These are phyloP conservation scores for Aegilops umbellulata DNA, from an alignment of 176 grass and related monocot species.

Conservation along the genomic window DNA sequence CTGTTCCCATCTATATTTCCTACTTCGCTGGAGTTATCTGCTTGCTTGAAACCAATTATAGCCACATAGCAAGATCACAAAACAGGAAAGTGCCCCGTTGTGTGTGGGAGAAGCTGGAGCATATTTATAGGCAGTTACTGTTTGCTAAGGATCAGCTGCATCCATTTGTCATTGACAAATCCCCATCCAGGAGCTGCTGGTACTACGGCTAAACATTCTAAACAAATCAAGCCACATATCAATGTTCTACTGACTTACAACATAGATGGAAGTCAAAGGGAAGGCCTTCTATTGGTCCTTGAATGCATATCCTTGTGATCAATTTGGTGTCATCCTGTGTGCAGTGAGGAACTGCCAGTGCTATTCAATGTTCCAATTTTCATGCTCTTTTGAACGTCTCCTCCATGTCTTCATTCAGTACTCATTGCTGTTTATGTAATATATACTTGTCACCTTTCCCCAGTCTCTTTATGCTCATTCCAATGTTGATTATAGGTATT, in stretches of 20 bases:
- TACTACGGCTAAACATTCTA: neutral
- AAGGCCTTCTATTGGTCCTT: neutral
- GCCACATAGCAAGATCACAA: neutral
- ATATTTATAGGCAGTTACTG: neutral
- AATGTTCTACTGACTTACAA: neutral
- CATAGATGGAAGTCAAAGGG: slow-evolving; percentile 1
- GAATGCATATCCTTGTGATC: neutral
- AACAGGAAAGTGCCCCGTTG: neutral
- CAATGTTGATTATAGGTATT: slow-evolving; percentile 62
- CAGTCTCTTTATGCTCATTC: slow-evolving; percentile 2
- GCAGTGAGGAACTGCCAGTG: slow-evolving; percentile 8
- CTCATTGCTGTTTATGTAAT: neutral
- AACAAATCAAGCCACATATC: neutral
- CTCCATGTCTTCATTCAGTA: neutral
- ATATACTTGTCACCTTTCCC: neutral
- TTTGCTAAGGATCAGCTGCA: neutral
- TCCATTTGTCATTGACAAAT: neutral
- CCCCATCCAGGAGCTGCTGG: neutral
- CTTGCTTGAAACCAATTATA: neutral
- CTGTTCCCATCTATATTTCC: neutral
- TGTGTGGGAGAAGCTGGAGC: neutral
- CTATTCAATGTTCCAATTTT: slow-evolving; percentile 2
- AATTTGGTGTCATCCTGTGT: neutral
- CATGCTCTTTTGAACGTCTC: neutral
- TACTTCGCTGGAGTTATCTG: neutral